These are phyloP conservation scores for Emmonsia crescens DNA, from an alignment of 2,329 filamentous ascomycete species.

Conservation along the genomic window DNA sequence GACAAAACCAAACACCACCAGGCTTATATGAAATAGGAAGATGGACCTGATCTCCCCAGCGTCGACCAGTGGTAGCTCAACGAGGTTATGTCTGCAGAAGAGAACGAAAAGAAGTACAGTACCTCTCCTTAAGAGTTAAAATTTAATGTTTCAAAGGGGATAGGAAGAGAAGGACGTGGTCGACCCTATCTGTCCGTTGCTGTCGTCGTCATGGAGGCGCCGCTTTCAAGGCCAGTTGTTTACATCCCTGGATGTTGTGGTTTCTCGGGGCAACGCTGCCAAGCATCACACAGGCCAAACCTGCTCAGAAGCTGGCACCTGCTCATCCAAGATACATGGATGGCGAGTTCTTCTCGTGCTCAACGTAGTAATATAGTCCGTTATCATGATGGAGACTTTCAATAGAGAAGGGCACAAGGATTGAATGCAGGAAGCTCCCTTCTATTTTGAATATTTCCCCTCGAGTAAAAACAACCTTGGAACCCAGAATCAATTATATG, in stretches of 20 bases:
- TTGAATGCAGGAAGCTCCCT: not conserved
- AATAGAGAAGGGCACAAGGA: not conserved
- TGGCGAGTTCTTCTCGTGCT: not conserved
- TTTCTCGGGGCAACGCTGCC: slow-evolving; percentile 5
- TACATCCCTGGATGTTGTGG: not conserved
- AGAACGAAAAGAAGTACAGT: not conserved
- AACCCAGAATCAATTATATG: not conserved
- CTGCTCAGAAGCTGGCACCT: not conserved
- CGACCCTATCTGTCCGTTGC: not conserved
- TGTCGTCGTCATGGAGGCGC: not conserved
- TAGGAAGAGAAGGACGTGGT: not conserved
- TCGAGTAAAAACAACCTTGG: too few species aligned
- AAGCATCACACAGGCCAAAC: not conserved
- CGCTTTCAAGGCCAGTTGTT: not conserved
- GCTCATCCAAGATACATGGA: not conserved
- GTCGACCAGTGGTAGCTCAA: not conserved
- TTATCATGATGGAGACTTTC: not conserved
- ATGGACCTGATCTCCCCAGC: not conserved
- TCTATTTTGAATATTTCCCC: too few species aligned
- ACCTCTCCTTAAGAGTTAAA: not conserved
- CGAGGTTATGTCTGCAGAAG: not conserved
- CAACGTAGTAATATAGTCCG: too few species aligned
- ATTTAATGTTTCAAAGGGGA: not conserved
- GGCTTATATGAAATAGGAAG: not conserved
- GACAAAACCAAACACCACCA: not conserved